Evolutionary conservation across 164 flowering plant genomes (phyloP), one percentile per base, ranked within the genome.

Genomic region (Sextonia rubra): DNA sequence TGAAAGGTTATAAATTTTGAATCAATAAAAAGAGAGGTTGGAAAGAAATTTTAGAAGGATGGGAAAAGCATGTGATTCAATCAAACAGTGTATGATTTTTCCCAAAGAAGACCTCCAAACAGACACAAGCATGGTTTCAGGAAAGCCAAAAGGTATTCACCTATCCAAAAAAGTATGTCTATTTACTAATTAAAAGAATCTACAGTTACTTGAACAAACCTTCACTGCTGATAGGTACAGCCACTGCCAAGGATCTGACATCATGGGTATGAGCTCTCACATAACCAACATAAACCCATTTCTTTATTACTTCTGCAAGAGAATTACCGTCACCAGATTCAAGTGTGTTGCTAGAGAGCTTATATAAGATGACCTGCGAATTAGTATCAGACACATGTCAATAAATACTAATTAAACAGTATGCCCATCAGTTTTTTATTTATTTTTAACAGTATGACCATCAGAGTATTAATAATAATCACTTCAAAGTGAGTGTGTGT

Each of bases 251-350:
- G 60, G 99, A 97, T 78, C 89, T 91, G 49, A 96, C 81, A 83
- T 96, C 99, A 85, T 96, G 99, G 22, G 97, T 93, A 78, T 96
- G 99, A 79, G 93, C 86, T 82, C 91, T 87, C 2, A 84, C 81
- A 79, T 86, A 79, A 77, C 91, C 90, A 82, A 92, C 88, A 80
- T 89, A 85, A 12, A 84, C 82, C 98, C 99, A 96, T 82, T 88
- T 91, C 81, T 85, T 89, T 65, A 77, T 62, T 55, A 78, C 66
- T 29, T 69, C 79, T 58, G 85, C 48, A 61, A 83, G 77, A 26
- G 78, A 72, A 30, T 74, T 77, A 5, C 76, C 82, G 64, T 80
- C 83, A 69, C 68, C 63, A 64, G 87, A 76, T 17, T 61, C 84
- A 78, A 48, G 67, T 23, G 74, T 52, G 25, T 84, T 85, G 70